Evolutionary conservation across 1,284 basidiomycete genomes (phyloP), one percentile per base, ranked within the genome.

Genomic region (Ceratobasidium papillatum): DNA sequence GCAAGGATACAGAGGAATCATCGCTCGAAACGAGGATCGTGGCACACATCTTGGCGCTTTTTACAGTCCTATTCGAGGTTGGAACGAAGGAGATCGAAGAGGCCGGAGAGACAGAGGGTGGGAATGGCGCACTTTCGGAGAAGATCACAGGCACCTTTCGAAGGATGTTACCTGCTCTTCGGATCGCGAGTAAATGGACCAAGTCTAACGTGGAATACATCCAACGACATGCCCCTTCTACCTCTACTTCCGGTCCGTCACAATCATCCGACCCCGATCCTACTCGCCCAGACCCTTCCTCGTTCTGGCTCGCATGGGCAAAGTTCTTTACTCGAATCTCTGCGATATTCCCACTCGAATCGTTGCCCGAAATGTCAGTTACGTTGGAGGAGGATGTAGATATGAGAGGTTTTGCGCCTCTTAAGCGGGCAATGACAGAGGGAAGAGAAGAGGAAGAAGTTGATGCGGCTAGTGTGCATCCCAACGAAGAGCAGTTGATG

Each of bases 401-500:
- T 75, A 88, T 98, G 86, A 86, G 87, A 51, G 97, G 96, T 0
- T 98, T 98, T 80, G 84, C 91, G 22, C 97, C 97, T 1, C 85
- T 98, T 62, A 88, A 88, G 71, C 87, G 88, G 74, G 84, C 45
- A 0, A 84, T 1, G 81, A 83, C 77, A 65, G 74, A 9, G 30
- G 38, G 36, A 58, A 7, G 27, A n/a, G 17, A 75, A 25, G 32
- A 54, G 51, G 36, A 69, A 25, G 25, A 64, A 32, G 56, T 56
- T 45, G 49, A 68, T 76, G 19, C 77, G 43, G 76, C 74, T 45
- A 76, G 74, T 34, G 90, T 92, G 8, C 96, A 98, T 83, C 96
- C 96, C 1, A 98, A 98, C 78, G 95, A 95, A 78, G 95, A 96
- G 84, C 94, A 96, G 79, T 84, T 98, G 62, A 97, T 98, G 94